Base-by-base conservation (phyloP, 306 rosid species). In the Sophora flavescens region DNA sequence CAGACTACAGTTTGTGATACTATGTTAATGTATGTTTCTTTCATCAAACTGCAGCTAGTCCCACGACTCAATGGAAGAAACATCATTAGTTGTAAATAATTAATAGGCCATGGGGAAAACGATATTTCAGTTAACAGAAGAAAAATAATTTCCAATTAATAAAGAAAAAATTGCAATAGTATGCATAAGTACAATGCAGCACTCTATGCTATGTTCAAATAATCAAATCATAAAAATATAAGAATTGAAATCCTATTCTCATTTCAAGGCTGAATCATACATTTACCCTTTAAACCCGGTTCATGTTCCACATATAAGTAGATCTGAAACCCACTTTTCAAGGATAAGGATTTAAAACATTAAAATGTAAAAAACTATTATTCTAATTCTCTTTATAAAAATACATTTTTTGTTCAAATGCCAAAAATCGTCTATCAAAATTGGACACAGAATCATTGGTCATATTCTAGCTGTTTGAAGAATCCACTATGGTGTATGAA, bases 161-260 rank as follows among this genome's bases (percentile, higher is more conserved):
- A 67, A 63, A 71, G 72, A 58, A 38, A 60, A 11, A 8, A 42
- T 53, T 30, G 42, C 68, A 41, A 39, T 41, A 18, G 68, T 48
- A 42, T 52, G 45, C 53, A 32, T 2, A 50, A 42, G 79, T 63
- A 74, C 41, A n/a, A 33, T 41, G 28, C 41, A 6, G 18, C 60
- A 68, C 18, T 68, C 26, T 17, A 28, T 72, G 54, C 36, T 33
- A 56, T 6, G 59, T 38, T 51, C 69, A 72, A 64, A 38, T n/a
- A 18, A 73, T 51, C 69, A 72, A 64, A 38, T n/a, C 32, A 73
- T 57, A 22, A 67, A 80, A 67, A 8, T 16, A 74, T 26, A 80
- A 56, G 36, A 26, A 66, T 14, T 57, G 71, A 66, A 80, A 39
- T 63, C 67, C 6, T 74, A 28, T 50, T 77, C 30, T 38, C 67